These are phyloP conservation scores for Pythium monospermum DNA, from an alignment of 352 stramenopile species.

Conservation along the genomic window DNA sequence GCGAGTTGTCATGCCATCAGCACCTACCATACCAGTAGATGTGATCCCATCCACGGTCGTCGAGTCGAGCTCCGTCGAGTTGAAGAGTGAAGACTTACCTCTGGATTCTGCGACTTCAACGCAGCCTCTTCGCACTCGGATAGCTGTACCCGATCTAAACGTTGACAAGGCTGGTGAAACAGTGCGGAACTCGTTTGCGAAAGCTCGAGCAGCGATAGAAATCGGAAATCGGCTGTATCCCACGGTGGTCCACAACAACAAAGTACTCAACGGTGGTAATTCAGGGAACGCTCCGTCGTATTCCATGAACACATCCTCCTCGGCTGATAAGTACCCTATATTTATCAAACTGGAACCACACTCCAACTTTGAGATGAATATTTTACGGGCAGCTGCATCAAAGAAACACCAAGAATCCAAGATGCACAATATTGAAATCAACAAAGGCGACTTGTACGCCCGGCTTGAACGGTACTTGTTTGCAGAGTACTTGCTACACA, in stretches of 20 bases:
- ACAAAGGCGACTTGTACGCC: conserved; percentile 75
- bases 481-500: conserved; percentile 75
- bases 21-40: conserved; percentile 1
- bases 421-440: conserved; percentile 79
- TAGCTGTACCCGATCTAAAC: conserved; percentile 7
- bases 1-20: conserved; percentile 10
- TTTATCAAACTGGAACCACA: conserved; percentile 78
- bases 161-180: conserved; percentile 15
- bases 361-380: conserved; percentile 80
- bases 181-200: conserved; percentile 16
- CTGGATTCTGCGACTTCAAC: neutral
- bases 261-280: neutral
- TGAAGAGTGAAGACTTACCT: conserved; percentile 3
- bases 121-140: conserved; percentile 1
- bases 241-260: conserved; percentile 3
- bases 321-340: conserved; percentile 38
- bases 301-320: neutral
- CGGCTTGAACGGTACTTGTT: conserved; percentile 72
- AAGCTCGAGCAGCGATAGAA: conserved; percentile 4
- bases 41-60: conserved; percentile 1
- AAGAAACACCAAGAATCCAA: conserved; percentile 81
- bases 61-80: neutral
- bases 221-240: conserved; percentile 19
- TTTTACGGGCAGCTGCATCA: conserved; percentile 65
- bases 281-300: neutral